Percentiles rank a stretch among this genome's conserved stretches.
Conservation (phyloP, 2,329 filamentous ascomycete genomes). For the Calonectria leucothoes region DNA sequence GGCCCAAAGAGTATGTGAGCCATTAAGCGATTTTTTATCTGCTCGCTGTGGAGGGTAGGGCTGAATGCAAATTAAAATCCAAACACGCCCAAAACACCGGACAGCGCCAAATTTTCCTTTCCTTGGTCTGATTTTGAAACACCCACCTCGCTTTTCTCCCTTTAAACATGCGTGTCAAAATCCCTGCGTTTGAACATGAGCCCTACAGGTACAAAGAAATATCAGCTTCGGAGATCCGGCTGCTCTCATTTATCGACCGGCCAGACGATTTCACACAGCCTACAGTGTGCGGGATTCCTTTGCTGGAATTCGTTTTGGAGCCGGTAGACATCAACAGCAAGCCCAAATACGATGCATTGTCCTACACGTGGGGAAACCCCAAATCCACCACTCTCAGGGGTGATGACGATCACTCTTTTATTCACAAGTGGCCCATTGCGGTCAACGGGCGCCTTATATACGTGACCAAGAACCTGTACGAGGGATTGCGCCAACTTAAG, state of each 20-base stretch:
- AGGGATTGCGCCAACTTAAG: neutral
- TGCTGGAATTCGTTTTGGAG: neutral
- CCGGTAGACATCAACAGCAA: neutral
- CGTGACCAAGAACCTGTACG: neutral
- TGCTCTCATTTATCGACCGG: neutral
- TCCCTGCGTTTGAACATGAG: neutral
- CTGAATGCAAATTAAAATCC: too few species aligned
- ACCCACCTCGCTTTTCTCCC: neutral
- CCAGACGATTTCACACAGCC: neutral
- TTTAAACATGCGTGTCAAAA: neutral
- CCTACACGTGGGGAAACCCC: neutral
- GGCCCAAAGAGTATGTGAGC: too few species aligned
- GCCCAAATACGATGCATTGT: neutral
- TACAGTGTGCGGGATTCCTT: neutral
- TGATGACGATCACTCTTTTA: neutral
- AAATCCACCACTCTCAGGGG: neutral
- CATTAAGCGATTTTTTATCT: too few species aligned
- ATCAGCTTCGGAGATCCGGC: neutral
- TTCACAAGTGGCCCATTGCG: neutral
- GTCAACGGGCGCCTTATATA: neutral
- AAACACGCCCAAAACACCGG: neutral
- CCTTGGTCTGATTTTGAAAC: neutral
- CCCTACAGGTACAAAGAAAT: neutral
- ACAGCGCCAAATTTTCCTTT: neutral
- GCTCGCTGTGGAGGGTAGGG: too few species aligned